Conservation (phyloP, 1,284 basidiomycete species). For the Melampsora americana region DNA sequence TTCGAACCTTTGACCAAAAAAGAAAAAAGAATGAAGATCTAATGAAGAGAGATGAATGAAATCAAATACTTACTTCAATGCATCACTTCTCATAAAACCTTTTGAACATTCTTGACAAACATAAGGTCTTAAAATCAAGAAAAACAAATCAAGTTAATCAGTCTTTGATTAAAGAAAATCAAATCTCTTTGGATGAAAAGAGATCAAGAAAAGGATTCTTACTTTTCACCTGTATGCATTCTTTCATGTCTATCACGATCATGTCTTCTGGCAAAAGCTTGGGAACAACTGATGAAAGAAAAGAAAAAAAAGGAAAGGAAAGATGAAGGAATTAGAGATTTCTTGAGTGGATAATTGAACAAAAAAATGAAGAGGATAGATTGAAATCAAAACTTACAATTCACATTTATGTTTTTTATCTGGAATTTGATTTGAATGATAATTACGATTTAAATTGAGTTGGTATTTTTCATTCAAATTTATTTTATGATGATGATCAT, state of each 20-base stretch:
- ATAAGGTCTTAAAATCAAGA: conserved; percentile 23
- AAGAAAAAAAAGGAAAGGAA: no score
- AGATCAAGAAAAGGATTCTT: conserved; percentile 7
- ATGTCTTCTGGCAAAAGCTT: conserved; percentile 40
- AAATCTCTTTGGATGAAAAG: no score
- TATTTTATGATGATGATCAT: no score
- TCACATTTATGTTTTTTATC: conserved; percentile 42
- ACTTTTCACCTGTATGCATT: conserved; percentile 44
- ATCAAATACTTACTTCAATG: conserved; percentile 16
- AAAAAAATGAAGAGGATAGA: neutral
- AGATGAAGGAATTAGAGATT: no score
- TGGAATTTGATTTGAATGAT: neutral
- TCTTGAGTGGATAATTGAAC: no score
- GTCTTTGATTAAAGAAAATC: no score
- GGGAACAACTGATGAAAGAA: conserved; percentile 22
- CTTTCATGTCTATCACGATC: conserved; percentile 41
- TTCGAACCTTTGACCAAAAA: no score
- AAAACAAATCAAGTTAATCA: no score
- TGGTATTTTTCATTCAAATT: no score
- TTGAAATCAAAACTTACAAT: conserved; percentile 17
- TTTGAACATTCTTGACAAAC: conserved; percentile 28
- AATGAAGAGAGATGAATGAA: no score
- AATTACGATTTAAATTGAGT: no score
- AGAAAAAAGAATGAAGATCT: no score
- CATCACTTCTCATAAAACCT: conserved; percentile 43